phyloP scores from a whole-genome alignment of 192 early-diverging fungal genomes.

The Funneliformis mosseae region DNA sequence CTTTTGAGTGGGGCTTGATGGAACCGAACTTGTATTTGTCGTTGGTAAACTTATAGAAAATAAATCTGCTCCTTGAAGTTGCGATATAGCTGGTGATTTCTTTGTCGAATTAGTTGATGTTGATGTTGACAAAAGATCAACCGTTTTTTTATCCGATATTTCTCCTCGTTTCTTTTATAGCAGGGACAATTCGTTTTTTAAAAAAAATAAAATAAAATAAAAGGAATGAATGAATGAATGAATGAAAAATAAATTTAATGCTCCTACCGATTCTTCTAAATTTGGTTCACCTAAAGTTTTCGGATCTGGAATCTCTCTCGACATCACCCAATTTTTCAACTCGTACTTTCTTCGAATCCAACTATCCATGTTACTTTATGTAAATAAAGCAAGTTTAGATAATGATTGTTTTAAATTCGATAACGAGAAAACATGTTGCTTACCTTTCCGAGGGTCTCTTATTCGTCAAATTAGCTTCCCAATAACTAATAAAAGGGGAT shows the following conservation, averaged over 20 bases:
- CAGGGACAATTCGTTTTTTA: too few relatives aligned
- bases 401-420: slow-evolving; percentile 1
- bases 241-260: slow-evolving; percentile 39
- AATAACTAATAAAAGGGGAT: slow-evolving; percentile 44
- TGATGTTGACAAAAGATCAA: slow-evolving; percentile 32
- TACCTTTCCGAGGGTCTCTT: slow-evolving; percentile 59
- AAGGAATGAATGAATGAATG: too few relatives aligned
- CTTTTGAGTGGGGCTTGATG: slow-evolving; percentile 22
- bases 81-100: slow-evolving; percentile 21
- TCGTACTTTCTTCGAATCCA: slow-evolving; percentile 86
- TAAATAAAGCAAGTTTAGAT: slow-evolving; percentile 7
- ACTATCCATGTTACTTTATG: slow-evolving; percentile 58
- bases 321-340: slow-evolving; percentile 71
- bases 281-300: slow-evolving; percentile 50
- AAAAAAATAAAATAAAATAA: too few relatives aligned
- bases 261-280: slow-evolving; percentile 10
- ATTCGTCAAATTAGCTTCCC: slow-evolving; percentile 54
- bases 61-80: slow-evolving; percentile 48
- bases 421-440: slow-evolving; percentile 1
- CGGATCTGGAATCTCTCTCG: slow-evolving; percentile 75
- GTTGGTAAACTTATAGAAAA: slow-evolving; percentile 34
- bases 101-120: neutral
- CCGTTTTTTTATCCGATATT: slow-evolving; percentile 28
- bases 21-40: neutral
- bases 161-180: neutral